These are phyloP conservation scores for Cryptosporidium meleagridis DNA, from an alignment of 169 alveolate genomes.

Conservation along the genomic window DNA sequence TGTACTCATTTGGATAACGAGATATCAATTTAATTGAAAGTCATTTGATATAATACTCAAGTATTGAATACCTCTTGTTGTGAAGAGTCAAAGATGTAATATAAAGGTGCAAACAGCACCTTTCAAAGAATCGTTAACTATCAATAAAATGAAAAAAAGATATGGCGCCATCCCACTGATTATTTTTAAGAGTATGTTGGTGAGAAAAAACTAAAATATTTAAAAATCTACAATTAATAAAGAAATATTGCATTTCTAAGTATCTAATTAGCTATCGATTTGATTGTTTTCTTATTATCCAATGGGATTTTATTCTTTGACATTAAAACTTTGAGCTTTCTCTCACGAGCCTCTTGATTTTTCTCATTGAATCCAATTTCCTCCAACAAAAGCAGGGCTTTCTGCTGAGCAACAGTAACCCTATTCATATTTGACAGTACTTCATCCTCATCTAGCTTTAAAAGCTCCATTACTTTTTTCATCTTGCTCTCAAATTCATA, in stretches of 20 bases:
- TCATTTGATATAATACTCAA: neutral
- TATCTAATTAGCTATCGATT: neutral
- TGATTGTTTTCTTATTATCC: constrained; percentile 1
- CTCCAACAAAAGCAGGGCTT: constrained; percentile 75
- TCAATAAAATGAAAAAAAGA: neutral
- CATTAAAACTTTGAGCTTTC: constrained; percentile 34
- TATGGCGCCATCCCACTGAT: constrained; percentile 32
- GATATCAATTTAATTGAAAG: neutral
- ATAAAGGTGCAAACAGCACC: neutral
- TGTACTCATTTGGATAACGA: neutral
- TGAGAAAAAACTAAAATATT: neutral
- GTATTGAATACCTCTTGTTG: neutral
- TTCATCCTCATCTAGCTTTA: constrained; percentile 86
- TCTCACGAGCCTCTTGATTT: constrained; percentile 37
- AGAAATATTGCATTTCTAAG: neutral
- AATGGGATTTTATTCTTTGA: constrained; percentile 13
- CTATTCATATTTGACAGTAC: constrained; percentile 90
- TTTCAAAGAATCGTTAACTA: neutral
- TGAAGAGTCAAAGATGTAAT: neutral
- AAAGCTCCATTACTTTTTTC: constrained; percentile 80
- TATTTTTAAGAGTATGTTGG: neutral
- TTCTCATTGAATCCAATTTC: constrained; percentile 71
- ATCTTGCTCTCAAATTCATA: constrained; percentile 82
- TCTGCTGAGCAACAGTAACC: constrained; percentile 91
- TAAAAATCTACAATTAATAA: neutral